phyloP scores from a whole-genome alignment of 1,284 basidiomycete genomes.

The Cryptococcus floricola region DNA sequence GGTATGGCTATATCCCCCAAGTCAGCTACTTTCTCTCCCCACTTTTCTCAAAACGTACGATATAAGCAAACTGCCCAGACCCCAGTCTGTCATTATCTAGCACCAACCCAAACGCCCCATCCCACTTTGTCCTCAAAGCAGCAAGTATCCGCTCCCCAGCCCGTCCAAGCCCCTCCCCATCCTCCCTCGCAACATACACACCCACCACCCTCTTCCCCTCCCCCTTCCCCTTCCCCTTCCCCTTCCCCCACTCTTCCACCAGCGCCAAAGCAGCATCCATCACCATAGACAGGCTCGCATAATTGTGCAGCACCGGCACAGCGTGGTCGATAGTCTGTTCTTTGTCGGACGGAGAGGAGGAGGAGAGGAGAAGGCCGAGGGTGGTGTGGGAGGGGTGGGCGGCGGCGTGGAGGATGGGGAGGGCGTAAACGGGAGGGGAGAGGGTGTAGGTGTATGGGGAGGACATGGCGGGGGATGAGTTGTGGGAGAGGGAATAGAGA shows the following conservation, averaged over 20 bases:
- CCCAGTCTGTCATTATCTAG: conserved; percentile 42
- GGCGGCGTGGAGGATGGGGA: conserved; percentile 42
- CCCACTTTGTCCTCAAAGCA: conserved; percentile 12
- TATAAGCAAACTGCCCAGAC: conserved; percentile 25
- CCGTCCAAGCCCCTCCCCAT: conserved; percentile 19
- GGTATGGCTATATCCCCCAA: neutral
- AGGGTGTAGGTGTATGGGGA: conserved; percentile 18
- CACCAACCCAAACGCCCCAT: conserved; percentile 25
- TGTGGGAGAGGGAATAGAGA: neutral
- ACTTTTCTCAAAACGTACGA: conserved; percentile 18
- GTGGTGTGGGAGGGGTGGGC: conserved; percentile 40
- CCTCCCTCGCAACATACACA: conserved; percentile 41
- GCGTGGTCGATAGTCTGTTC: conserved; percentile 27
- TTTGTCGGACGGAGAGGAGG: conserved; percentile 2
- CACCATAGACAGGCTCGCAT: conserved; percentile 41
- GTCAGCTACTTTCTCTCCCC: neutral
- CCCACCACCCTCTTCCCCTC: conserved; percentile 33
- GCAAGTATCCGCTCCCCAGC: conserved; percentile 21
- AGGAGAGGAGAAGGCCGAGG: conserved; percentile 46
- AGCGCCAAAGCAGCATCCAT: conserved; percentile 45
- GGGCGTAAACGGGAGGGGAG: conserved; percentile 22
- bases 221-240: conserved; percentile 10
- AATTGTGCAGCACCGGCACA: conserved; percentile 48
- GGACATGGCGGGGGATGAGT: neutral
- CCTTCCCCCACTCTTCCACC: conserved; percentile 23